Base-by-base conservation (phyloP, 768 basidiomycete genomes). In the Agaricus blazei region DNA sequence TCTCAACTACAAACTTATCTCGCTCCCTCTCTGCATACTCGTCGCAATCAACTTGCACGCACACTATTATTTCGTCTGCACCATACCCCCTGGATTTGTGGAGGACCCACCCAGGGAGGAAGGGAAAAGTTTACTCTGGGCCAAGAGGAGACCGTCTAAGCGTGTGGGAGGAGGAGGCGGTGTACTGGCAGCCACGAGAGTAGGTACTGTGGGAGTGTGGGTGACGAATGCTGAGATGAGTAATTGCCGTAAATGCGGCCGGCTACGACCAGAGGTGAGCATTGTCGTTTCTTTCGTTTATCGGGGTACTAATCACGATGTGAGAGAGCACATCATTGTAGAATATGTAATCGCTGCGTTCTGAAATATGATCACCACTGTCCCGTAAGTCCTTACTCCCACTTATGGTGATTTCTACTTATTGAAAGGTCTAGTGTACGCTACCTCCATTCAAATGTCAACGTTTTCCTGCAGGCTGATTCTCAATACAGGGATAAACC, bases 311-410 rank as follows among this genome's bases (percentile, higher is more conserved):
- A 8, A 36, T 34, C 12, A n/a, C 5, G 5, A 36, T 19, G 15
- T 37, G 93, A 84, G 94, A 71, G 80, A 71, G 80, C 94, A 8
- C 94, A 98, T 67, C 94, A 96, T 69, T 97, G 94, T 71, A 80
- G 86, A 26, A 87, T 97, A 65, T 97, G 94, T 67, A 91, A 93
- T 61, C 81, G 79, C 50, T 97, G 94, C 64, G 84, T 97, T 27
- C 67, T 98, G 44, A 93, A 93, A 66, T 94, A 86, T 66, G 92
- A 93, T 64, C 92, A 93, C 63, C 92, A 93, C 68, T 93, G 92
- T 72, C 90, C 91, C 55, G 90, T 92, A 65, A 68, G 88, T 84
- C 26, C n/a, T 50, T 2, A 28, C 50, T 56, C 48, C 54, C 45
- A 53, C 34, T 9, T 29, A 31, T 46, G 54, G 36, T 29, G 24